Evolutionary conservation across 768 basidiomycete species (phyloP).

Genomic region (Boletus vermiculosoides): DNA sequence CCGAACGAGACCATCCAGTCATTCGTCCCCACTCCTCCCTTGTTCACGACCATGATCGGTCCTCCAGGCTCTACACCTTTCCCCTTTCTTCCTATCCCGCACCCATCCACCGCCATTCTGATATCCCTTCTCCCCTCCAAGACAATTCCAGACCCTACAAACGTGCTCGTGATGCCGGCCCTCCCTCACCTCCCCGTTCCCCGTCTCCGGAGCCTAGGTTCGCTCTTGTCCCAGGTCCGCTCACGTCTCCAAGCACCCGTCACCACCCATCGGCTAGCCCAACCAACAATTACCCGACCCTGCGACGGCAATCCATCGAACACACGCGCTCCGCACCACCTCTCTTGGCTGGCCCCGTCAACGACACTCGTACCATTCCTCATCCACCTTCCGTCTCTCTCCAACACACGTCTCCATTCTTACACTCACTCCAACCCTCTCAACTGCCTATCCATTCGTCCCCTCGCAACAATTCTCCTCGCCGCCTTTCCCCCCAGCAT

Average conservation of each 20-base stretch:
- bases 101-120: not conserved
- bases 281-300: conserved; percentile 20
- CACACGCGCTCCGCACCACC: conserved; percentile 6
- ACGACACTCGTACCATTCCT: conserved; percentile 3
- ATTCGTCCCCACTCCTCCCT: not conserved
- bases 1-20: not conserved
- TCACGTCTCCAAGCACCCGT: conserved; percentile 19
- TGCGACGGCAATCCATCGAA: conserved; percentile 21
- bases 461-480: conserved; percentile 20
- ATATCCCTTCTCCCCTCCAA: conserved; percentile 4
- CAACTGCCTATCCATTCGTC: conserved; percentile 5
- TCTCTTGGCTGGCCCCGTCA: not conserved
- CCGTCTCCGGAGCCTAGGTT: conserved; percentile 11
- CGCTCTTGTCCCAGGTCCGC: not conserved
- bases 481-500: conserved; percentile 20
- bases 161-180: conserved; percentile 18
- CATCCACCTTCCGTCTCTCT: conserved; percentile 12
- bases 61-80: conserved; percentile 6
- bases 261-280: conserved; percentile 24
- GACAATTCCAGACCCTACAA: conserved; percentile 21
- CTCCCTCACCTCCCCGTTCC: conserved; percentile 14
- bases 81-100: not conserved
- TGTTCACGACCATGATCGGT: conserved; percentile 24
- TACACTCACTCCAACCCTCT: conserved; percentile 8
- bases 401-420: conserved; percentile 14